Evolutionary conservation across 2,329 filamentous ascomycete species (phyloP).

Genomic region (Pleomassaria siparia): DNA sequence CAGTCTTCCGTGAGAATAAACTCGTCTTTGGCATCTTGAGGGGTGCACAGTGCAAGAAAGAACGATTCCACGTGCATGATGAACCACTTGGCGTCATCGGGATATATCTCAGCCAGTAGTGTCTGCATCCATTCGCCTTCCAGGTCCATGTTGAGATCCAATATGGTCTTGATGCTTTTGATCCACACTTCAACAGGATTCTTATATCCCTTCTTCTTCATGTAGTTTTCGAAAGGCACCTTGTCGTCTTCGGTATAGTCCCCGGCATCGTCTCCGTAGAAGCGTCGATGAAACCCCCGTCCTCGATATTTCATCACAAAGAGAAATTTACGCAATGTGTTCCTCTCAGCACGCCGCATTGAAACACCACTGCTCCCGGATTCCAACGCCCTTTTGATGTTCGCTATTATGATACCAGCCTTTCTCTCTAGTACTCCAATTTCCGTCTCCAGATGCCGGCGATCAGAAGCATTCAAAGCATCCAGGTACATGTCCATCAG

Average conservation of each 20-base stretch:
- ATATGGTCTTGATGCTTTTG: constrained; percentile 1
- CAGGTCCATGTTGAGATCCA: background rate
- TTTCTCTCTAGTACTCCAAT: constrained; percentile 5
- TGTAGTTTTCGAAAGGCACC: background rate
- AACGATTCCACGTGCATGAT: background rate
- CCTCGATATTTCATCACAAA: constrained; percentile 1
- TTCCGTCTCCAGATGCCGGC: constrained; percentile 4
- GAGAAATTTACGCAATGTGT: constrained; percentile 1
- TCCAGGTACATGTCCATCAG: constrained; percentile 8
- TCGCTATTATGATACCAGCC: background rate
- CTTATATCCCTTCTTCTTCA: background rate
- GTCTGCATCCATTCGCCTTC: background rate
- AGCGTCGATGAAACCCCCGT: background rate
- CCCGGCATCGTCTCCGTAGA: background rate
- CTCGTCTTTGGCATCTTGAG: background rate
- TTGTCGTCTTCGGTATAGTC: background rate
- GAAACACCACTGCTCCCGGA: background rate
- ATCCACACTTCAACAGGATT: constrained; percentile 1
- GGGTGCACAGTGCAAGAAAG: background rate
- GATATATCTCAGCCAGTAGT: background rate
- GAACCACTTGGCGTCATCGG: background rate
- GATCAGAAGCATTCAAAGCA: background rate
- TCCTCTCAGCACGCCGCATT: background rate
- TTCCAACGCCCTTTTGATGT: constrained; percentile 5
- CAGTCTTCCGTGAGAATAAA: constrained; percentile 1